Base-by-base conservation (phyloP, 2,329 filamentous ascomycete species). In the Neonectria punicea region DNA sequence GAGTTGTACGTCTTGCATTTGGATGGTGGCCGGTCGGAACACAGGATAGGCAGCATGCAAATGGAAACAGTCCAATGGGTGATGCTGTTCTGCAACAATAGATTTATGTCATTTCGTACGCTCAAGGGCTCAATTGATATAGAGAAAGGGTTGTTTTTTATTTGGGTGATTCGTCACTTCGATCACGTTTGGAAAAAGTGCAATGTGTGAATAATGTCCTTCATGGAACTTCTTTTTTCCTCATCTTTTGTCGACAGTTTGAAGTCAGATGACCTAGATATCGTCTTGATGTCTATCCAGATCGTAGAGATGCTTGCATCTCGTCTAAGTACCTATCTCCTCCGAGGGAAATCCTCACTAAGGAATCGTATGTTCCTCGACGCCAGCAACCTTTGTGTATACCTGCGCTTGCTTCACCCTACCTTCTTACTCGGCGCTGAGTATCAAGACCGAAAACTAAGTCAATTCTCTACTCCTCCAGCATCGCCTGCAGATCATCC, bases 401-500 rank as follows among this genome's bases (percentile, higher is more conserved):
- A 39, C 6, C 5, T 39, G 34, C 14, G 6, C 34, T 36, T 16
- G 14, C 34, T 16, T 16, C 11, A 34, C 32, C 10, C 32, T 34
- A 11, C 9, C 10, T 34, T 13, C 43, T 22, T 10, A 7, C 46
- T 50, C n/a, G 14, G 13, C 14, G 28, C 8, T 4, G 30, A 2
- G 25, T 50, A 18, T 39, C 11, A 28, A 49, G 16, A 20, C 34
- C 4, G 25, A 18, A 47, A 39, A 32, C 20, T 18, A 36, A 50
- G 9, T 14, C 20, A 13, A 30, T 50, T 8, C 14, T 18, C 25
- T 57, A 49, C 47, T 53, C 46, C 30, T 75, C 74, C 34, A 82
- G 69, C 22, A 83, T 65, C 18, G 67, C 71, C 64, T 81, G 77
- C 25, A 86, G 66, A 47, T 84, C 83, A 13, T 82, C 81, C 72